Evolutionary conservation across 2,329 filamentous ascomycete species (phyloP), one percentile per base, ranked within the genome.

Genomic region (Colletotrichum sp.): DNA sequence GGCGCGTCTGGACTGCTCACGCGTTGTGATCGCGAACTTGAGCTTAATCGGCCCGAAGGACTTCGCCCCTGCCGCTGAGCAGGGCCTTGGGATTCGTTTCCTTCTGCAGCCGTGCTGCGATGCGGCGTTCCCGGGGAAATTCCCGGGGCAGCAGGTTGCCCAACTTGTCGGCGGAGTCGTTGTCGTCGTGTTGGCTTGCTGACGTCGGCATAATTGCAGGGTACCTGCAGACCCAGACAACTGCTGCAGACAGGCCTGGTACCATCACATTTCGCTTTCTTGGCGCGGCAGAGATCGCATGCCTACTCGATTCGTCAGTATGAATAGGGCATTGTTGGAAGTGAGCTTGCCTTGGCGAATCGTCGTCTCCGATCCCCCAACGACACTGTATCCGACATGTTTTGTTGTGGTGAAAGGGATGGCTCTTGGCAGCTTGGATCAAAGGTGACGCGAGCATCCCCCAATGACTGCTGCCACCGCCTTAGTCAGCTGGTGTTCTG

Each of bases 61-160:
- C 38, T 47, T 15, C 18, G 38, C 38, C 5, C 18, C 18, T 12
- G 18, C 8, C 21, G 51, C 51, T 55, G 51, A 24, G 21, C 24
- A 27, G 12, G 3, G 8, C 21, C 12, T 12, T 9, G 21, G 6
- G 7, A 4, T 27, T 27, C 51, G 27, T 21, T 21, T 13, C 21
- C 6, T 12, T 55, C 51, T 18, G 13, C 7, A 16, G 3, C 3
- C 12, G 12, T 43, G 36, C 36, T 16, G 5, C 8, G 5, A 0
- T 43, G 0, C 3, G 15, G 51, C 4, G 21, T 2, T 8, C 21
- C 13, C 4, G 13, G 21, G 3, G 18, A 27, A 2, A 8, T 3
- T 7, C 24, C 21, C 5, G 21, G 21, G 13, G 24, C 12, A 9
- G 21, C 12, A 18, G 18, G 18, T n/a, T 12, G 38, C 3, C 18